Evolutionary conservation across 2,329 filamentous ascomycete species (phyloP).

Genomic region (Cercospora berteroae): DNA sequence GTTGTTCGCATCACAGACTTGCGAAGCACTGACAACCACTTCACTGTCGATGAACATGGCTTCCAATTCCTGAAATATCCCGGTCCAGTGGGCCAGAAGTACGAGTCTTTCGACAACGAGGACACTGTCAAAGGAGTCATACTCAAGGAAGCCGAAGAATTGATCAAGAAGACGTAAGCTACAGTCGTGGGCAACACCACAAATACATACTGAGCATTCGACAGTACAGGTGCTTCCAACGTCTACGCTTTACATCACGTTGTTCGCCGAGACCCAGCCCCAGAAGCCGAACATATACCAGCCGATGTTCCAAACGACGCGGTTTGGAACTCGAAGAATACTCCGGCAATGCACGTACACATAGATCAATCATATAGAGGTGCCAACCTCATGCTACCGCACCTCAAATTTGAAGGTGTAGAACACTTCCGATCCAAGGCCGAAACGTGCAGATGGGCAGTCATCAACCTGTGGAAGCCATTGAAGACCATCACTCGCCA

Average conservation of each 20-base stretch:
- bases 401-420: not conserved
- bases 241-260: constrained; percentile 8
- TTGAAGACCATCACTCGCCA: constrained; percentile 17
- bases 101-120: constrained; percentile 7
- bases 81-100: constrained; percentile 2
- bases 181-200: not conserved
- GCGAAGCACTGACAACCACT: constrained; percentile 5
- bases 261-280: constrained; percentile 1
- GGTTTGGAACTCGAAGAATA: not conserved
- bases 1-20: constrained; percentile 9
- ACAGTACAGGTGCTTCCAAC: constrained; percentile 7
- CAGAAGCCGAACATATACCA: not conserved
- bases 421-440: not conserved
- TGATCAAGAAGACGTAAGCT: constrained; percentile 12
- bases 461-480: constrained; percentile 26
- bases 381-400: constrained; percentile 1
- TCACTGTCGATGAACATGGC: constrained; percentile 9
- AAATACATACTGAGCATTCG: not conserved
- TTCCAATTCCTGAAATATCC: constrained; percentile 11
- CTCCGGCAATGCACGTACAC: constrained; percentile 7
- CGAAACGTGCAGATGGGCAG: constrained; percentile 11
- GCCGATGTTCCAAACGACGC: constrained; percentile 5
- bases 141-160: constrained; percentile 7
- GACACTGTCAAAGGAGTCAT: not conserved
- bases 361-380: constrained; percentile 13